Percentiles rank a stretch among this genome's conserved stretches.
Evolutionary conservation across 768 basidiomycete genomes (phyloP).

Genomic region (Zangia roseola): DNA sequence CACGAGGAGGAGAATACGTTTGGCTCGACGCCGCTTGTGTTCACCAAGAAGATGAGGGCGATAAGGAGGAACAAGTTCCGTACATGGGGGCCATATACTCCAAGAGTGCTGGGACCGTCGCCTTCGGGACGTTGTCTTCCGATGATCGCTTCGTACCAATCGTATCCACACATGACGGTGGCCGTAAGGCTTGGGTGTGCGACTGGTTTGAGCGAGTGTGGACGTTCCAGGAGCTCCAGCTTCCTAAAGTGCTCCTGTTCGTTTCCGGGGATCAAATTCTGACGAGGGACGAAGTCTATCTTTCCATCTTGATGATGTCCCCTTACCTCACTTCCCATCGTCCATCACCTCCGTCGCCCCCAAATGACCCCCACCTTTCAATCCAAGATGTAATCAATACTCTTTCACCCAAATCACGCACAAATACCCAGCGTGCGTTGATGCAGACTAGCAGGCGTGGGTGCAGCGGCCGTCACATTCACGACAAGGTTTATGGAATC

Average conservation of each 20-base stretch:
- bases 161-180: not conserved
- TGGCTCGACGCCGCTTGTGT: conserved; percentile 14
- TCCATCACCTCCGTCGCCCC: not conserved
- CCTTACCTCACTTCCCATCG: conserved; percentile 5
- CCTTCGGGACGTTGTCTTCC: conserved; percentile 3
- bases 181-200: conserved; percentile 11
- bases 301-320: conserved; percentile 10
- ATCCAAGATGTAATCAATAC: conserved; percentile 8
- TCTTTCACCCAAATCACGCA: conserved; percentile 6
- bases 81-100: conserved; percentile 8
- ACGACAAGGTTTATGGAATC: conserved; percentile 11
- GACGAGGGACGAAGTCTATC: conserved; percentile 4
- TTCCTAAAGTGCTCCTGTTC: conserved; percentile 5
- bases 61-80: conserved; percentile 2
- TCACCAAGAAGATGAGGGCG: not conserved
- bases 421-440: conserved; percentile 5
- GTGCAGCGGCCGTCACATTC: not conserved
- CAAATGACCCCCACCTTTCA: not conserved
- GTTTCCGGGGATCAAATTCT: conserved; percentile 8
- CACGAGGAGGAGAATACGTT: conserved; percentile 1
- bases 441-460: conserved; percentile 10
- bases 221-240: conserved; percentile 14
- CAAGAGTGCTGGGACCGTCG: conserved; percentile 7
- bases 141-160: not conserved
- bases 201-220: conserved; percentile 15